Base-by-base conservation (phyloP, 1,139 yeast species). In the Yamadazyma friedrichii region DNA sequence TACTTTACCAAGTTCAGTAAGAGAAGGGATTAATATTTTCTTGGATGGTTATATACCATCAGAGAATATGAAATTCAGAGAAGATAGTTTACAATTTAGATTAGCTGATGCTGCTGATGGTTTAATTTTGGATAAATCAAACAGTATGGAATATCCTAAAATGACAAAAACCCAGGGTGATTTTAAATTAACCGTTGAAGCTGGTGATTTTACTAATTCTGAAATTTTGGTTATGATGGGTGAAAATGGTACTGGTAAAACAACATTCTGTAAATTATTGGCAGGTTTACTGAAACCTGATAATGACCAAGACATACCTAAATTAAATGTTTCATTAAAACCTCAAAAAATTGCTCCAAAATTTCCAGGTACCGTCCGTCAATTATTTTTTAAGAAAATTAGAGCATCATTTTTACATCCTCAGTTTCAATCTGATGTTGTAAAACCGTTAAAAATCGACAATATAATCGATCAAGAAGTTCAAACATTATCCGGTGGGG, bases 211-310 rank as follows among this genome's bases (percentile, higher is more conserved):
- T 69, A 85, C 95, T 45, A 95, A 93, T 65, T 88, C 97, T 33
- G 98, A 93, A 72, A 93, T 93, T 56, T 78, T 93, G 60, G 98
- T 93, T 45, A 88, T 93, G 97, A 91, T 93, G 96, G 98, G 98
- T 64, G 98, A 93, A 73, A 93, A 93, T 65, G 98, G 98, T 74
- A 93, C 98, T 17, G 98, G 98, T 76, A 93, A 93, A 73, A 93
- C 98, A 33, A 93, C 98, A 8, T 84, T 93, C 74, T 91, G 97
- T 78, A 87, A 85, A 64, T 74, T 93, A 59, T 76, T 93, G 56
- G 98, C 98, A 15, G 98, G 98, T 58, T 88, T 88, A 34, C 76
- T 87, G 52, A 75, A 87, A 38, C 94, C 98, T 31, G 97, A 91
- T 66, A 78, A 80, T 51, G 88, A 88, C 43, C 67, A 70, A 49